These are phyloP conservation scores for Exophiala alcalophila DNA, from an alignment of 2,329 filamentous ascomycete species.

Conservation along the genomic window DNA sequence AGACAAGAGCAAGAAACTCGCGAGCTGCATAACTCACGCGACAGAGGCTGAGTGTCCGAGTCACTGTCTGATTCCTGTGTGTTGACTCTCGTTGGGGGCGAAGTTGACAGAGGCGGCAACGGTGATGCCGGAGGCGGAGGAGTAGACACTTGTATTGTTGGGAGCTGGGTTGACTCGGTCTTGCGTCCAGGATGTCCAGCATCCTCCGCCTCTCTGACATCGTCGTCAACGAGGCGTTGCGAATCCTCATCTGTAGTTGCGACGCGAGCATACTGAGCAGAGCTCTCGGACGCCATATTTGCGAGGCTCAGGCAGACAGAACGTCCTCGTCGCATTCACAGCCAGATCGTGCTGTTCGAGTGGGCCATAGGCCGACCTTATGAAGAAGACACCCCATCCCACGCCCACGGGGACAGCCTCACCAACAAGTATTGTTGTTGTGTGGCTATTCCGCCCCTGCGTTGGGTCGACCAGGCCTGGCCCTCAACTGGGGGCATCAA, in stretches of 20 bases:
- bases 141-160: constrained; percentile 6
- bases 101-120: background rate
- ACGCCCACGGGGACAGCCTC: too few species aligned
- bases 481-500: too few species aligned
- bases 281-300: too few species aligned
- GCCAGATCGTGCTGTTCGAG: too few species aligned
- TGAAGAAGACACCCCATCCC: too few species aligned
- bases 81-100: background rate
- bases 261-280: constrained; percentile 2
- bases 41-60: constrained; percentile 7
- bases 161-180: constrained; percentile 1
- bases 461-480: too few species aligned
- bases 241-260: constrained; percentile 1
- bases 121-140: background rate
- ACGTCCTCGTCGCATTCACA: too few species aligned
- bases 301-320: too few species aligned
- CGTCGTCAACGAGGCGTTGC: background rate
- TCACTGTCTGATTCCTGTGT: background rate
- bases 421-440: too few species aligned
- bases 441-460: too few species aligned
- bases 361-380: too few species aligned
- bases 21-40: constrained; percentile 2
- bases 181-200: background rate
- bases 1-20: constrained; percentile 1
- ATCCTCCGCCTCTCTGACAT: background rate